Evolutionary conservation across 805 yeast species (phyloP), one percentile per base, ranked within the genome.

Genomic region (Saturnispora diversa): DNA sequence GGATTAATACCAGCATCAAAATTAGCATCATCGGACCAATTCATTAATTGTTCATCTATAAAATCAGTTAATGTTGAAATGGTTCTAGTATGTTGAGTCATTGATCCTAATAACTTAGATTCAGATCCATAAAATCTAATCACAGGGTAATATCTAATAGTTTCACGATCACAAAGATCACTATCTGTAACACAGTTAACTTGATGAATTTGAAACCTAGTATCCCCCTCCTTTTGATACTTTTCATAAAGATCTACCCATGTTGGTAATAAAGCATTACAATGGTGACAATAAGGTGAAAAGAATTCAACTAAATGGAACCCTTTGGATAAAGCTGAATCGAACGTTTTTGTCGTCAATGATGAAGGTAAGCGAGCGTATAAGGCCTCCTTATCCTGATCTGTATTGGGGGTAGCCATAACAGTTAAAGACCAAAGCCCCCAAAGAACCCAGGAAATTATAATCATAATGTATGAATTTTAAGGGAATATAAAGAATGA

Each of bases 271-370:
- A 92, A 63, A 6, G 63, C 67, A 46, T 65, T 71, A 63, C 98
- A 92, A 60, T 90, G 97, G 6, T 65, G 58, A 58, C 98, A 92
- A 53, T 80, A 80, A 0, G 98, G 98, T 24, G 95, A 85, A 56
- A 63, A 92, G 61, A 86, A 88, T 62, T 90, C 96, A 25, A 90
- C 79, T 53, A 90, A 69, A 52, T 87, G 80, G 16, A 78, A 62
- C 3, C 81, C 81, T 8, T 67, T 60, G 15, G 65, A 54, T n/a
- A 75, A 54, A 27, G 64, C 62, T 10, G 57, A 44, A 39, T 74
- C 77, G 53, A 83, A 85, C 16, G 64, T 68, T 1, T 61, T 68
- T 3, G 56, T 48, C 0, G 69, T 74, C 34, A 85, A 57, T 2
- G 69, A 66, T 3, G 61, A 68, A 0, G 92, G 92, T 12, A 73